Conservation (phyloP, 345 rosid species). For the Zanthoxylum bungeanum region DNA sequence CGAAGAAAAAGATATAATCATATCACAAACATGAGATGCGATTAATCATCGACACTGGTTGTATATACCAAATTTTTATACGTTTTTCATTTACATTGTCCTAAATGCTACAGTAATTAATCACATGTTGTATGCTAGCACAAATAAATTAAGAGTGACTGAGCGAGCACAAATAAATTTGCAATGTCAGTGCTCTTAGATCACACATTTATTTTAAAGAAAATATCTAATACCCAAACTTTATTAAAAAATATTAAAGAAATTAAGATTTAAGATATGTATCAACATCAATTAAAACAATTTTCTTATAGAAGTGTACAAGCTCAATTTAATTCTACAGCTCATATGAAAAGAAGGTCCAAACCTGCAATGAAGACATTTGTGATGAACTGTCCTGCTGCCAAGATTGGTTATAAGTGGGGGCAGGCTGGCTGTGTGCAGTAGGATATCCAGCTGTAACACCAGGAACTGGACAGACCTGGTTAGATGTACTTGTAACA, state of each 20-base stretch:
- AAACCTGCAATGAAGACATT: conserved; percentile 72
- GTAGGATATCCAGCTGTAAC: conserved; percentile 52
- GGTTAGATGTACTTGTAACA: conserved; percentile 49
- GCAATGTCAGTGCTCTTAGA: not conserved
- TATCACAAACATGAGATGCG: not conserved
- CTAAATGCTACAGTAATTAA: not conserved
- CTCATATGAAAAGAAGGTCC: conserved; percentile 6
- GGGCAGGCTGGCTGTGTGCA: conserved; percentile 58
- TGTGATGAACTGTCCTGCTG: conserved; percentile 62
- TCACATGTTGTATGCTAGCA: not conserved
- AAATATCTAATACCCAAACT: not conserved
- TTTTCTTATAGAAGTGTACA: conserved; percentile 1
- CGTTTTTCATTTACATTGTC: not conserved
- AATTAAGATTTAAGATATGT: not conserved
- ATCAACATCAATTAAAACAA: not conserved
- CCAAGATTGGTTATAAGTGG: conserved; percentile 54
- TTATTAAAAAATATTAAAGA: not conserved
- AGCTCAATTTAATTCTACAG: not conserved
- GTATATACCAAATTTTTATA: not conserved
- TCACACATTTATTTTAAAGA: not conserved
- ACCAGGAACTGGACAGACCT: conserved; percentile 50
- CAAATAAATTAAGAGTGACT: too few species aligned
- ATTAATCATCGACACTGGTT: not conserved
- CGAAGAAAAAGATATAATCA: not conserved
- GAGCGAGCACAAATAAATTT: not conserved